These are phyloP conservation scores for Anisodus tanguticus DNA, from an alignment of 257 asterid species.

Conservation along the genomic window DNA sequence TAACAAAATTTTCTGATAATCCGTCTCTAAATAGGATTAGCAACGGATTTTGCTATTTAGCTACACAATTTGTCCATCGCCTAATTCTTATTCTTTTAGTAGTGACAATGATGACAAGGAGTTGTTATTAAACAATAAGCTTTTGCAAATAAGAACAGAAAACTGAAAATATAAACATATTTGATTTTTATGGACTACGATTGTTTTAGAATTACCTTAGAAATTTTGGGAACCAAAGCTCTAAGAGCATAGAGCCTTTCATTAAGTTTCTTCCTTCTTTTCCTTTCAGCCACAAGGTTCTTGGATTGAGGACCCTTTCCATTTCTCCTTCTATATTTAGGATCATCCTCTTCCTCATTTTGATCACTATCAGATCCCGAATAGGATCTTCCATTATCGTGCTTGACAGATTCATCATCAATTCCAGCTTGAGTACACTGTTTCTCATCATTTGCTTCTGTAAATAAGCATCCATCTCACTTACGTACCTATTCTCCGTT, in stretches of 20 bases:
- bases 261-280: conserved; percentile 84
- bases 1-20: not conserved
- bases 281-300: conserved; percentile 85
- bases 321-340: conserved; percentile 58
- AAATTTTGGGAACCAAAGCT: conserved; percentile 82
- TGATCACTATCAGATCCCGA: conserved; percentile 63
- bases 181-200: not conserved
- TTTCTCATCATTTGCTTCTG: conserved; percentile 45
- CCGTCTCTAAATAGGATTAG: not conserved
- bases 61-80: not conserved
- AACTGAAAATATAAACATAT: not conserved
- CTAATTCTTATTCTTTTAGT: not conserved
- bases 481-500: no score
- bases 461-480: conserved; percentile 42
- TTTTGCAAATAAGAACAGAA: not conserved
- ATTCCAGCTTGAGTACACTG: conserved; percentile 39
- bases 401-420: conserved; percentile 55
- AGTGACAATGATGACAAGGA: conserved; percentile 5
- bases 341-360: conserved; percentile 71
- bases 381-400: conserved; percentile 61
- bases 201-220: conserved; percentile 55
- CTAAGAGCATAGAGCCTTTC: conserved; percentile 82
- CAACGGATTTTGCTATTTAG: not conserved
- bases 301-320: conserved; percentile 78
- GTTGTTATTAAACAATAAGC: not conserved